Base-by-base conservation (phyloP, 2,329 filamentous ascomycete genomes). In the Tolypocladium amazonense region DNA sequence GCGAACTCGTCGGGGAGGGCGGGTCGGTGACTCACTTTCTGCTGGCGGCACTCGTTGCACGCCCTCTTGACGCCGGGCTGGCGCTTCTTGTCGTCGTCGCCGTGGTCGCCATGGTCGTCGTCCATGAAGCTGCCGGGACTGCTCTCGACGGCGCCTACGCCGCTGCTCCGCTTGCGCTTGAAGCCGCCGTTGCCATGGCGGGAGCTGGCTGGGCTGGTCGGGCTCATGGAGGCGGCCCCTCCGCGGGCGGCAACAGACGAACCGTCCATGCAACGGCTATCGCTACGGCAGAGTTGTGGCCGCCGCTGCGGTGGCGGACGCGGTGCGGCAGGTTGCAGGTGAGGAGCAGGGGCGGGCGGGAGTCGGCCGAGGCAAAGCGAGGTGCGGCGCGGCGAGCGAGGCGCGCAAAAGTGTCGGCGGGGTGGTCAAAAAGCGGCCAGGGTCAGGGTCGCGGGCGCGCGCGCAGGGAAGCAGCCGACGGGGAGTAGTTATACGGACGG, bases 41-140 rank as follows among this genome's bases (percentile, higher is more conserved):
- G 89, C 75, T 93, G 89, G 62, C 89, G 82, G 71, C 89, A 93
- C 73, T 93, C 89, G 70, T 92, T 92, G 74, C 89, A 93, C 7
- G 89, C 89, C 67, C 90, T 81, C 77, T 93, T 91, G 56, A 88
- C 86, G 59, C 85, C 85, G 33, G 86, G 85, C 65, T 87, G 83
- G 62, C 85, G 80, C 72, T 84, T 85, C 73, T 83, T 83, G 67
- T 86, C 83, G 58, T 82, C 79, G 56, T 85, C 61, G 33, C 33
- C 33, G n/a, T 62, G 62, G 35, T 85, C 82, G 61, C 85, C 84
- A 60, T 85, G 78, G 60, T 81, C 81, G 60, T 79, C 79, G 56
- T 79, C 76, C 47, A 72, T 62, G 53, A 62, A 65, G 67, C 82
- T 87, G 33, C 79, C 83, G 4, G 84, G 84, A 64, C 84, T 87